Percentiles rank a stretch among this genome's conserved stretches.
Evolutionary conservation across 345 rosid species (phyloP).

Genomic region (Lepidium aucheri): DNA sequence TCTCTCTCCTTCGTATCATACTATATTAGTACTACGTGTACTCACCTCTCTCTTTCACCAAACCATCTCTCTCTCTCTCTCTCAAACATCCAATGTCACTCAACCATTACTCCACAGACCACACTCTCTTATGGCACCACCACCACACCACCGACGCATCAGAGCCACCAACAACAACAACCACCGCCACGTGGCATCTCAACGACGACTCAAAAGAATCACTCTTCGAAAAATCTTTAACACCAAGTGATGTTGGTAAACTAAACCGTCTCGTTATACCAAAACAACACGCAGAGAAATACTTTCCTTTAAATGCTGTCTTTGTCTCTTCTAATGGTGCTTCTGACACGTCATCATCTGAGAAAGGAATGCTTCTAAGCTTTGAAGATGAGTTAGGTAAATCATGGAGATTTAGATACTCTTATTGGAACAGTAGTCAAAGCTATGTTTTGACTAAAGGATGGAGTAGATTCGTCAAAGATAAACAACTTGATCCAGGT

Average conservation of each 20-base stretch:
- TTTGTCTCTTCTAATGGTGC: background rate
- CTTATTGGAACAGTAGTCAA: constrained; percentile 77
- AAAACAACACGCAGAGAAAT: constrained; percentile 81
- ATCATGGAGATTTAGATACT: constrained; percentile 75
- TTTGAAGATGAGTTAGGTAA: constrained; percentile 83
- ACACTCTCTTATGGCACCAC: constrained; percentile 30
- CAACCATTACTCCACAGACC: constrained; percentile 43
- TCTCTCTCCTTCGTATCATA: constrained; percentile 23
- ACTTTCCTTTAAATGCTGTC: constrained; percentile 52
- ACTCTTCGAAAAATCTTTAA: constrained; percentile 74
- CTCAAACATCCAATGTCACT: constrained; percentile 34
- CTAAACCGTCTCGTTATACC: constrained; percentile 86
- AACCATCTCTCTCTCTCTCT: constrained; percentile 1
- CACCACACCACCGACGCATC: constrained; percentile 29
- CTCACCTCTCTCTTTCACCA: constrained; percentile 26
- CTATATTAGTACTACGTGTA: constrained; percentile 28
- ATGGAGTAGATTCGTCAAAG: constrained; percentile 88
- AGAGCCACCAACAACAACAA: background rate
- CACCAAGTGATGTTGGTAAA: constrained; percentile 90
- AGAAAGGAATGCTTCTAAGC: constrained; percentile 42
- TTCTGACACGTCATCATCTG: constrained; percentile 3
- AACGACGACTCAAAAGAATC: constrained; percentile 28
- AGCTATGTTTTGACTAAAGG: constrained; percentile 91
- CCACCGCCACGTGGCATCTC: constrained; percentile 12
- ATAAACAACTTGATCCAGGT: constrained; percentile 71